A percentile compares a stretch with the other conserved stretches of the same genome.
Evolutionary conservation across 805 yeast species (phyloP).

Genomic region (Metschnikowia vanudenii): DNA sequence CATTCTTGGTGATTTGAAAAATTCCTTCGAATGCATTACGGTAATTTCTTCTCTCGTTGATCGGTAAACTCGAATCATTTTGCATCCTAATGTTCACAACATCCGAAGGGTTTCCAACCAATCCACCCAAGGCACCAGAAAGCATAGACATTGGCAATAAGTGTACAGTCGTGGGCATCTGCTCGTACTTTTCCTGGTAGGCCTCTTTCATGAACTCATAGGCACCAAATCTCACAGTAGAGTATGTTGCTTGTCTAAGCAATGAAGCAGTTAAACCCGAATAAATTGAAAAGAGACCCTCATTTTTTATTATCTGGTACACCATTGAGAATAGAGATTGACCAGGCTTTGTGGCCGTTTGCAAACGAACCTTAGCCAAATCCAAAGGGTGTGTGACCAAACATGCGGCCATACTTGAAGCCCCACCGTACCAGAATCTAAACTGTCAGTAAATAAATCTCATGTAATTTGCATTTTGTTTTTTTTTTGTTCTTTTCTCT

Average conservation of each 20-base stretch:
- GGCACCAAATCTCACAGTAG: slow-evolving; percentile 83
- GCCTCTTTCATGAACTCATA: slow-evolving; percentile 71
- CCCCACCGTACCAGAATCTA: slow-evolving; percentile 67
- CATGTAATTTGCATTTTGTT: too few species aligned
- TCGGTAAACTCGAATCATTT: slow-evolving; percentile 71
- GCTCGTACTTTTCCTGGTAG: slow-evolving; percentile 38
- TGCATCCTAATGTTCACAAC: slow-evolving; percentile 90
- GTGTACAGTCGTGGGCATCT: slow-evolving; percentile 53
- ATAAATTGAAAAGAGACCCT: slow-evolving; percentile 70
- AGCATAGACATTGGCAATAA: slow-evolving; percentile 78
- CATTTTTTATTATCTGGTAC: slow-evolving; percentile 54
- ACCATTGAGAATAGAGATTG: slow-evolving; percentile 62
- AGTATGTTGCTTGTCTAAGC: slow-evolving; percentile 83
- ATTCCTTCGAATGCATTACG: slow-evolving; percentile 78
- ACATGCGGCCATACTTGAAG: slow-evolving; percentile 66
- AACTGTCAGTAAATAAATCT: slow-evolving; percentile 5
- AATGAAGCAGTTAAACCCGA: slow-evolving; percentile 81
- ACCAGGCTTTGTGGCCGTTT: slow-evolving; percentile 70
- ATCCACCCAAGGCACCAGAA: slow-evolving; percentile 82
- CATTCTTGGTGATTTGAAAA: slow-evolving; percentile 54
- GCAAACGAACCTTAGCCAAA: slow-evolving; percentile 82
- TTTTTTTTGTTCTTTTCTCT: too few species aligned
- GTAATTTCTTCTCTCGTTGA: slow-evolving; percentile 66
- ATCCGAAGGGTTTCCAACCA: slow-evolving; percentile 86
- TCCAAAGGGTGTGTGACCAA: slow-evolving; percentile 79